Evolutionary conservation across 306 rosid genomes (phyloP).

Genomic region (Lupinus albus): DNA sequence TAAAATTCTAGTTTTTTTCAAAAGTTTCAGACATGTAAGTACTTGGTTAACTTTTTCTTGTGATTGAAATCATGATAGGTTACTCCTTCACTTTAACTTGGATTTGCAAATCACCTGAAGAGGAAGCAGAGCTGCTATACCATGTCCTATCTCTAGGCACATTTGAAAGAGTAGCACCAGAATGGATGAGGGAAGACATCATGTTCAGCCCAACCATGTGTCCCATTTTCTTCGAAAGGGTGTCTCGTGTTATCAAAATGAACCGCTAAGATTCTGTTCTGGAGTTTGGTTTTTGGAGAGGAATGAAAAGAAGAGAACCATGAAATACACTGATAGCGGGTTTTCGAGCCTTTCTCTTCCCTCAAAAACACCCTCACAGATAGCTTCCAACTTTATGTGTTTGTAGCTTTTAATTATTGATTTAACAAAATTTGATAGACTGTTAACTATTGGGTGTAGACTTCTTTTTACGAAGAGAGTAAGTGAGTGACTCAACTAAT

Average conservation of each 20-base stretch:
- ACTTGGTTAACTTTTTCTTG: conserved; percentile 17
- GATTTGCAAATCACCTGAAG: conserved; percentile 50
- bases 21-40: neutral
- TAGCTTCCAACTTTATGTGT: too few species aligned
- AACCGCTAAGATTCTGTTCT: conserved; percentile 31
- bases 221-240: conserved; percentile 71
- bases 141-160: conserved; percentile 68
- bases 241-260: conserved; percentile 64
- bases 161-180: conserved; percentile 87
- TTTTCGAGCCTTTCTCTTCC: too few species aligned
- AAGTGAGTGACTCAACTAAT: neutral
- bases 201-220: conserved; percentile 87
- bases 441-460: too few species aligned
- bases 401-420: neutral
- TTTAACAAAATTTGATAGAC: neutral
- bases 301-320: too few species aligned
- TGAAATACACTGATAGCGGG: too few species aligned
- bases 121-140: conserved; percentile 68
- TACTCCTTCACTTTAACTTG: conserved; percentile 82
- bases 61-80: conserved; percentile 53
- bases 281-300: too few species aligned
- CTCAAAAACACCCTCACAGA: too few species aligned
- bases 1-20: conserved; percentile 1
- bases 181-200: conserved; percentile 88
- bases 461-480: too few species aligned